These are phyloP conservation scores for Caryopteris hybrid DNA, from an alignment of 305 asterid genomes.

Conservation along the genomic window DNA sequence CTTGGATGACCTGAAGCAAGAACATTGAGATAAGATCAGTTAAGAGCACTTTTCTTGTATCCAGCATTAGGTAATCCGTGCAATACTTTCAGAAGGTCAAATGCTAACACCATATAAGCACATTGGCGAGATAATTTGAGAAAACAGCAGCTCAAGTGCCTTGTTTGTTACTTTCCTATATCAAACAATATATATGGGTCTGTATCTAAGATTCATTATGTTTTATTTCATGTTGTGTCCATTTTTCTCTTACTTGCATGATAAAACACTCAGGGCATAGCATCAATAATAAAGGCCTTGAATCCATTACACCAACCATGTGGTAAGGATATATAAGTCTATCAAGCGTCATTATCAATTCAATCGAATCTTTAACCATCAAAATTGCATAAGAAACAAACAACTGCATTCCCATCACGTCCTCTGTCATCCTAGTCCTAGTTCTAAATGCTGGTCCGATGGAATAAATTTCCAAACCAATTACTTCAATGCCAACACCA, in stretches of 20 bases:
- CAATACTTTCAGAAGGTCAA: neutral
- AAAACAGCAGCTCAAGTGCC: neutral
- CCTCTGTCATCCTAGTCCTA: no score
- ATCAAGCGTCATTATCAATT: neutral
- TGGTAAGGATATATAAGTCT: neutral
- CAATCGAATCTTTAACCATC: neutral
- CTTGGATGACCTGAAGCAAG: conserved; percentile 39
- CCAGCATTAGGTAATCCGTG: neutral
- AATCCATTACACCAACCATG: neutral
- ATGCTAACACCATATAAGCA: neutral
- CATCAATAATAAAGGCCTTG: neutral
- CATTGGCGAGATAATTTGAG: neutral
- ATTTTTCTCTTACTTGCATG: neutral
- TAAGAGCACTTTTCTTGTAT: neutral
- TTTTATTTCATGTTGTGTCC: neutral
- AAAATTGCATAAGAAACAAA: neutral
- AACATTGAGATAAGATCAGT: neutral
- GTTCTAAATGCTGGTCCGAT: neutral
- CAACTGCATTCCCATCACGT: no score
- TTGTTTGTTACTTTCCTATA: no score
- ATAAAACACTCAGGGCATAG: neutral
- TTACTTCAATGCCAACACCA: no score
- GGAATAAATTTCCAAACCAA: neutral
- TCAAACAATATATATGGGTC: neutral
- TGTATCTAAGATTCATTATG: no score